These are phyloP conservation scores for Scedosporium boydii DNA, from an alignment of 2,329 filamentous ascomycete species.

Conservation along the genomic window DNA sequence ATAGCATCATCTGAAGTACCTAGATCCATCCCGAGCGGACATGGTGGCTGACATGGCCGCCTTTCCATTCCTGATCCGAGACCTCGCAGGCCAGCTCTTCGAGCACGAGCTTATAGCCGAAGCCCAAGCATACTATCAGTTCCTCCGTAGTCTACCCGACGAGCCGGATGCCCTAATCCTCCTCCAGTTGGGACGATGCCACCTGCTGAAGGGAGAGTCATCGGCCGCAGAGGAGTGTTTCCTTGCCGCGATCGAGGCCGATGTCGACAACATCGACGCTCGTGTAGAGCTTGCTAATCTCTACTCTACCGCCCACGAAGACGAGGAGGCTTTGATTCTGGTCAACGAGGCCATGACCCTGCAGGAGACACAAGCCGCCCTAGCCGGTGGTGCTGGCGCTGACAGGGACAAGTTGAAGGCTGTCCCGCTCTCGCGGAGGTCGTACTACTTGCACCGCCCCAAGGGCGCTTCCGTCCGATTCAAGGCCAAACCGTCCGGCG, in stretches of 20 bases:
- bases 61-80: conserved; percentile 71
- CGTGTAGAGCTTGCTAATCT: conserved; percentile 73
- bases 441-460: neutral
- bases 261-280: conserved; percentile 64
- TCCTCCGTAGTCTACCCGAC: conserved; percentile 39
- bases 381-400: conserved; percentile 10
- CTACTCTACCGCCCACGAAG: conserved; percentile 66
- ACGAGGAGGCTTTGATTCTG: conserved; percentile 67
- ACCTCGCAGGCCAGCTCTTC: conserved; percentile 44
- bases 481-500: conserved; percentile 3
- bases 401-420: conserved; percentile 9
- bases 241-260: conserved; percentile 61
- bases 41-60: conserved; percentile 24
- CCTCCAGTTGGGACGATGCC: conserved; percentile 56
- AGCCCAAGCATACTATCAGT: conserved; percentile 48
- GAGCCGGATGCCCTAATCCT: conserved; percentile 42
- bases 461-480: neutral
- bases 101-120: conserved; percentile 21
- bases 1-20: conserved; percentile 3
- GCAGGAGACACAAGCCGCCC: conserved; percentile 26
- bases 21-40: neutral
- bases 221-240: conserved; percentile 70
- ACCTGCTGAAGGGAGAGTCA: conserved; percentile 52
- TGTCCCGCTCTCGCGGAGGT: neutral
- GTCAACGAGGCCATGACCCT: conserved; percentile 66